These are phyloP conservation scores for Leucaena leucocephala DNA, from an alignment of 306 rosid species.

Conservation along the genomic window DNA sequence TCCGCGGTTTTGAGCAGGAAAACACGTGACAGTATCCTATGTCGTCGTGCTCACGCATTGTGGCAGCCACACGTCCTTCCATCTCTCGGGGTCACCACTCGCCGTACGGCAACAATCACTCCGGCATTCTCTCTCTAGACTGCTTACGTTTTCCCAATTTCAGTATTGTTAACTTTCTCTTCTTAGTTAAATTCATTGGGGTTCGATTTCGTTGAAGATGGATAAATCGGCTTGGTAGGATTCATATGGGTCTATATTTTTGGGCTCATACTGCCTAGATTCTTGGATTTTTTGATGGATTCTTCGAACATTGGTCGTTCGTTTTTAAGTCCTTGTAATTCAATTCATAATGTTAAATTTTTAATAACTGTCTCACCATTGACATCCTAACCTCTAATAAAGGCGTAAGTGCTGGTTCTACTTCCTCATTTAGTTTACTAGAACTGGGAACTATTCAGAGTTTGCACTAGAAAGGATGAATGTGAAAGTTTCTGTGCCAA, in stretches of 20 bases:
- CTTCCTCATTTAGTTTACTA: not conserved
- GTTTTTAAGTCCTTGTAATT: not conserved
- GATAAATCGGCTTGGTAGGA: slow-evolving; percentile 22
- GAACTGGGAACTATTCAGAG: not conserved
- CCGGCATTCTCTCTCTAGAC: slow-evolving; percentile 12
- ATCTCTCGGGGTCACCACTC: slow-evolving; percentile 14
- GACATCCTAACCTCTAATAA: not conserved
- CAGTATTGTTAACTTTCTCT: not conserved
- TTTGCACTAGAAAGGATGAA: not conserved
- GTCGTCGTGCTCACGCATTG: slow-evolving; percentile 34
- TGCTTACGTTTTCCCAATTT: slow-evolving; percentile 11
- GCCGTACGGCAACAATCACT: not conserved
- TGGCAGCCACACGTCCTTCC: slow-evolving; percentile 62
- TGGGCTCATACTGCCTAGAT: not conserved
- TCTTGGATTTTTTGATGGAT: slow-evolving; percentile 18
- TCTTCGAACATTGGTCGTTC: not conserved
- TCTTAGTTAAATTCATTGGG: slow-evolving; percentile 2
- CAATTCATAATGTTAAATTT: not conserved
- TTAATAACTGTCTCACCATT: not conserved
- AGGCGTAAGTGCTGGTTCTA: not conserved
- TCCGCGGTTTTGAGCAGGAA: not conserved
- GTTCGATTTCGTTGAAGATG: slow-evolving; percentile 7
- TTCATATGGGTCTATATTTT: slow-evolving; percentile 19
- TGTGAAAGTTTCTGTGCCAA: not conserved
- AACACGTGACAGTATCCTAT: slow-evolving; percentile 4